Conservation (phyloP, 768 basidiomycete genomes). For the Lactarius quietus region DNA sequence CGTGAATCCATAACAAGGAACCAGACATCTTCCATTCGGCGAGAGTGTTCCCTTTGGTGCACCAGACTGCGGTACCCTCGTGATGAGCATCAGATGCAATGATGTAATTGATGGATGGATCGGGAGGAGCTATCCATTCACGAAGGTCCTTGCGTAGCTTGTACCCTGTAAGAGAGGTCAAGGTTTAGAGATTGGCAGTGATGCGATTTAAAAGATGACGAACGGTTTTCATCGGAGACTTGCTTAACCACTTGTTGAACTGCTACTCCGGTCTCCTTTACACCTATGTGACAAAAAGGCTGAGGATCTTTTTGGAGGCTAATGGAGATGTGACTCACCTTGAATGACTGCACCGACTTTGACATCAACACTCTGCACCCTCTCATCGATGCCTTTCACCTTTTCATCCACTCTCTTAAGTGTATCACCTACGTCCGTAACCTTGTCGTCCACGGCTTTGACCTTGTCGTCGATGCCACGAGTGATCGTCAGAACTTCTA, state of each 20-base stretch:
- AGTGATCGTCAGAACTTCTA: background rate
- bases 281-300: background rate
- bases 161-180: background rate
- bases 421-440: too few relatives aligned
- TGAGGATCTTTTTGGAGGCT: background rate
- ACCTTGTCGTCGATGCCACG: background rate
- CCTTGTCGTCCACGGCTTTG: background rate
- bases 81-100: background rate
- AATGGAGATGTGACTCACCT: background rate
- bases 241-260: background rate
- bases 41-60: background rate
- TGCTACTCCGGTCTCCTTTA: background rate
- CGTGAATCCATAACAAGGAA: background rate
- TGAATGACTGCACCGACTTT: too few relatives aligned
- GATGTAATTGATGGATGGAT: background rate
- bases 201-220: background rate
- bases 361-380: background rate
- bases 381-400: background rate
- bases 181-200: background rate
- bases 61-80: background rate
- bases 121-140: background rate
- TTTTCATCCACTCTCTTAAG: background rate
- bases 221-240: background rate
- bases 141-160: background rate
- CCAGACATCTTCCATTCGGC: too few relatives aligned